A percentile compares a stretch with the other conserved stretches of the same genome.
Evolutionary conservation across 163 green algal species (phyloP).

Genomic region (Scenedesmus sp.): DNA sequence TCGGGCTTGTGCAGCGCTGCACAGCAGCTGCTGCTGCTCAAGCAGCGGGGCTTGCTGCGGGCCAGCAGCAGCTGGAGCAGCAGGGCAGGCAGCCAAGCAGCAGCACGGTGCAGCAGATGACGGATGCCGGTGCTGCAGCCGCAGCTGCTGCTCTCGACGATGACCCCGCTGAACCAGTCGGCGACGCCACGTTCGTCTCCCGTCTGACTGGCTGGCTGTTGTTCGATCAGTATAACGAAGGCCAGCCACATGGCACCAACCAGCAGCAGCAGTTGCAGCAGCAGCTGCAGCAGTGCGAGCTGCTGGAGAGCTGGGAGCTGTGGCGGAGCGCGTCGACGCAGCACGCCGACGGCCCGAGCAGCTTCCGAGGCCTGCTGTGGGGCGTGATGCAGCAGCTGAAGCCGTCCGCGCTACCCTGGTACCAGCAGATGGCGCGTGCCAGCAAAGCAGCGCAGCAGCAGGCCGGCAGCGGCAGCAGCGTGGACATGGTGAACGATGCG

Average conservation of each 20-base stretch:
- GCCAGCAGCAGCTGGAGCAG: background rate
- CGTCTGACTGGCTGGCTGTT: background rate
- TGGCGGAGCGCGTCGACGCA: background rate
- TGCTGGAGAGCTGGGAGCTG: background rate
- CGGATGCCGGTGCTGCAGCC: background rate
- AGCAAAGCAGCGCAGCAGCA: slow-evolving; percentile 1
- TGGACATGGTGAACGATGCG: background rate
- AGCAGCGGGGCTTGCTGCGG: background rate
- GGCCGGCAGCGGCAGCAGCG: background rate
- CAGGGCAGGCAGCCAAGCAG: background rate
- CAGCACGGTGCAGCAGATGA: background rate
- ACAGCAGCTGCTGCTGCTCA: background rate
- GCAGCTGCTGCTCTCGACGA: background rate
- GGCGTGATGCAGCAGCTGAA: background rate
- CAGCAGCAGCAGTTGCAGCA: background rate
- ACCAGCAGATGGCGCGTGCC: background rate
- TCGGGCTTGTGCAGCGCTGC: background rate
- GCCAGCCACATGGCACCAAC: background rate
- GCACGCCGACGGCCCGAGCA: background rate
- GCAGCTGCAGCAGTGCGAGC: background rate
- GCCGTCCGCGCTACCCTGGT: background rate
- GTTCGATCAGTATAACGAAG: too few relatives aligned
- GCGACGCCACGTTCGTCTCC: background rate
- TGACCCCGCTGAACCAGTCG: background rate
- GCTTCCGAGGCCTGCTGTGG: slow-evolving; percentile 2